Conservation (phyloP, 192 early-diverging fungal genomes). For the Thamnidium elegans region DNA sequence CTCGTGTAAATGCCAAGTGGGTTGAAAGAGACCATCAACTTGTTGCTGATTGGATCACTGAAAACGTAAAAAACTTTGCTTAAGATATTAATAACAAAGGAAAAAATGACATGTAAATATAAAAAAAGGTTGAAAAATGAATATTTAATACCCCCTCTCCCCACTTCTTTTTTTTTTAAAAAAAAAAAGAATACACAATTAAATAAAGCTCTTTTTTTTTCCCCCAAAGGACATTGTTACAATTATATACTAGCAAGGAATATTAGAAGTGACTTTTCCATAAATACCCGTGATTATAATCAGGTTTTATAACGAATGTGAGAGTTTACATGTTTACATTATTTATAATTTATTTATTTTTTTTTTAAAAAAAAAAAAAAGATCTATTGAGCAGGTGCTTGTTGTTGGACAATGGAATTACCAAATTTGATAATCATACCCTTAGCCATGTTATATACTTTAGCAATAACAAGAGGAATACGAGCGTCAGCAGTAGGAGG, state of each 20-base stretch:
- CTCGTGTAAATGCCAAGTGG: conserved; percentile 60
- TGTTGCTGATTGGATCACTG: conserved; percentile 26
- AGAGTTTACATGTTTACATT: too few relatives aligned
- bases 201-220: too few relatives aligned
- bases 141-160: too few relatives aligned
- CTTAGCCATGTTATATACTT: conserved; percentile 42
- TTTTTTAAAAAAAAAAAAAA: neutral
- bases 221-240: too few relatives aligned
- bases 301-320: too few relatives aligned
- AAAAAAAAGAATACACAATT: neutral
- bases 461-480: conserved; percentile 41
- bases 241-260: too few relatives aligned
- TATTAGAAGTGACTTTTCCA: too few relatives aligned
- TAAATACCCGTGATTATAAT: too few relatives aligned
- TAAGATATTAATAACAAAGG: neutral
- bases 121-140: too few relatives aligned
- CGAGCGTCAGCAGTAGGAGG: conserved; percentile 46
- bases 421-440: conserved; percentile 32
- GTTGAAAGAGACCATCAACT: conserved; percentile 22
- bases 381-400: conserved; percentile 33
- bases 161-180: neutral
- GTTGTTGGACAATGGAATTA: conserved; percentile 28
- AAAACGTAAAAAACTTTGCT: conserved; percentile 6
- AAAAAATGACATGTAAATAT: neutral
- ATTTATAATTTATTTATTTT: neutral